Base-by-base conservation (phyloP, 768 basidiomycete genomes). In the Coprinopsis sp. region DNA sequence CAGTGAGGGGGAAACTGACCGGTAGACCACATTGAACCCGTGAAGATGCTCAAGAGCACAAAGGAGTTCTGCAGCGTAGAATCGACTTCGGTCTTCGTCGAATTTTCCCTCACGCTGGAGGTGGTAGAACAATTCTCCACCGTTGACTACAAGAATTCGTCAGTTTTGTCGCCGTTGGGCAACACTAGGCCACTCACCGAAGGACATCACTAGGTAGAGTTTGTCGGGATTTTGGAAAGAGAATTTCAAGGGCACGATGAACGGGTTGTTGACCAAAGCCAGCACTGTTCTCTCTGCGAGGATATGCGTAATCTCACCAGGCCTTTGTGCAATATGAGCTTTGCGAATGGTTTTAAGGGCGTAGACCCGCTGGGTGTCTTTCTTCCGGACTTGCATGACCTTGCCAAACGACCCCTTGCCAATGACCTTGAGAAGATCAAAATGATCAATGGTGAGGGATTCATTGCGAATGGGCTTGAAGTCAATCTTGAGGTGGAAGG, bases 311-410 rank as follows among this genome's bases (percentile, higher is more conserved):
- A 99, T 97, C 70, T 98, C 96, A 31, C 94, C 94, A 0, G 89
- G 90, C 1, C 95, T 81, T 27, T 90, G 89, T 4, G 95, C 96
- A 54, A 98, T 98, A 60, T 96, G 91, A 3, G 95, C 95, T 66
- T 99, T 99, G 44, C 94, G 82, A 58, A 98, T 97, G 3, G 96
- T 97, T 73, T 98, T 98, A 58, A 99, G 74, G 2, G 95, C 95
- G 69, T 99, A 99, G 59, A 99, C 88, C 48, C 96, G 91, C 55
- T 91, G 81, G 1, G 96, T 98, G 67, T 99, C 93, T 70, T 96
- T 94, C 72, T 99, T 99, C 44, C 93, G 86, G 33, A 99, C 95
- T 77, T 99, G 95, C 96, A 98, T 98, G 29, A 95, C 94, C 67
- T 99, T 99, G 13, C 96, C 95, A 58, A 99, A 99, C 50, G 84